Conservation (phyloP, 345 rosid species). For the Mercurialis annua region DNA sequence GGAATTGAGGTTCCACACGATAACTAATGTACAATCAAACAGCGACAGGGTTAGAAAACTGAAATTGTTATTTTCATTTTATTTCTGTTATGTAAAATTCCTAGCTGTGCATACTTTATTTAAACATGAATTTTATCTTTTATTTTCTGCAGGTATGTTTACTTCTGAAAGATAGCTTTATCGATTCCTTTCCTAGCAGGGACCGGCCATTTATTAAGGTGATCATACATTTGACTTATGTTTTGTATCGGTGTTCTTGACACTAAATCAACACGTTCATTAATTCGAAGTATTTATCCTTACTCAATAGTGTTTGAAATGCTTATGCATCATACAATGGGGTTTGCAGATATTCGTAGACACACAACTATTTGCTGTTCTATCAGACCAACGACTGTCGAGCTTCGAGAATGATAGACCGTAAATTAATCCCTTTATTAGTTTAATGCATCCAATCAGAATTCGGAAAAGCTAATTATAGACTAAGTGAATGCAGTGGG, state of each 20-base stretch:
- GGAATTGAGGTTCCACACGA: slow-evolving; percentile 74
- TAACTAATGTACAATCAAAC: slow-evolving; percentile 92
- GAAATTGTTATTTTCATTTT: slow-evolving; percentile 16
- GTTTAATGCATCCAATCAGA: background rate
- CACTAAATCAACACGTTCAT: background rate
- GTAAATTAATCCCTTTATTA: slow-evolving; percentile 27
- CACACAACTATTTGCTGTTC: slow-evolving; percentile 72
- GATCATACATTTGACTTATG: background rate
- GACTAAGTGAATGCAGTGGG: slow-evolving; percentile 5
- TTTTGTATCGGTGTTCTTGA: background rate
- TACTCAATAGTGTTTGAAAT: background rate
- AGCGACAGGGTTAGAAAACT: slow-evolving; percentile 70
- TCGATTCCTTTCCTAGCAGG: slow-evolving; percentile 77
- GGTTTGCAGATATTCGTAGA: slow-evolving; percentile 69
- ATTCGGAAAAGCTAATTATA: background rate
- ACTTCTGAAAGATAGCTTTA: slow-evolving; percentile 88
- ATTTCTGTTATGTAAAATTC: background rate
- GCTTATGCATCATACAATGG: background rate
- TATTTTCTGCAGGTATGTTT: slow-evolving; percentile 71
- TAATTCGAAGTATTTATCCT: background rate
- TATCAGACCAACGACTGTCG: slow-evolving; percentile 66
- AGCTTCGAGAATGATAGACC: slow-evolving; percentile 58
- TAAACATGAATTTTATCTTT: slow-evolving; percentile 5
- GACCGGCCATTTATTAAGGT: slow-evolving; percentile 87
- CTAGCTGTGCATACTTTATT: background rate